Base-by-base conservation (phyloP, 345 rosid genomes). In the Raphanus raphanistrum region DNA sequence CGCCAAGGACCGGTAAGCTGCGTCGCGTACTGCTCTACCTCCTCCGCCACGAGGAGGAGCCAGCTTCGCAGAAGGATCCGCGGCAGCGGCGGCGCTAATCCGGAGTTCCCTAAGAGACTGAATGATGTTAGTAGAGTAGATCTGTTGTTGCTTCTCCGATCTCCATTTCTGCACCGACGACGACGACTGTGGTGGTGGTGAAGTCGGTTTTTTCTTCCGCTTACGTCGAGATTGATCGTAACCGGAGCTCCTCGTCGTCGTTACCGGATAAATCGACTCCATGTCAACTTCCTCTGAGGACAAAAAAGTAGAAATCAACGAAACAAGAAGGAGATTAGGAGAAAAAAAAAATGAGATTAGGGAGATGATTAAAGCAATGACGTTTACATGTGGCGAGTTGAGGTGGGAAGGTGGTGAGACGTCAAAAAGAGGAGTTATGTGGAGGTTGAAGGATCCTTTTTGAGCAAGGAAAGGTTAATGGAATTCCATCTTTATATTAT, bases 71-170 rank as follows among this genome's bases (percentile, higher is more conserved):
- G 77, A 71, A 10, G 70, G 55, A 64, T 74, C 28, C 2, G 5
- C 11, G 3, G 28, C 62, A 0, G 31, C 31, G 31, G 31, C 31
- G 38, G 38, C 27, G 63, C 38, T 60, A 25, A 85, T 74, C 25
- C 71, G 78, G 68, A 90, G 89, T 8, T 88, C 87, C 13, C 84
- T 84, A 29, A 95, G 64, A 60, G 97, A 90, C 8, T 81, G 90
- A 71, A 88, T 74, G 75, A 95, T 90, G 48, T 87, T 92, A 3
- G 89, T 79, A 6, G 98, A 91, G 84, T 91, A 95, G 80, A 87
- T 84, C 81, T 87, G 86, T 41, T 91, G 90, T 63, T 88, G 96
- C 28, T 90, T 76, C 75, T 88, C 90, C 7, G 99, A 89, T 79
- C 86, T 87, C 99, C 99, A 95, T 74, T 78, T 87, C 6, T 81